phyloP scores from a whole-genome alignment of 352 stramenopile species.

The Phytophthora ohioensis region DNA sequence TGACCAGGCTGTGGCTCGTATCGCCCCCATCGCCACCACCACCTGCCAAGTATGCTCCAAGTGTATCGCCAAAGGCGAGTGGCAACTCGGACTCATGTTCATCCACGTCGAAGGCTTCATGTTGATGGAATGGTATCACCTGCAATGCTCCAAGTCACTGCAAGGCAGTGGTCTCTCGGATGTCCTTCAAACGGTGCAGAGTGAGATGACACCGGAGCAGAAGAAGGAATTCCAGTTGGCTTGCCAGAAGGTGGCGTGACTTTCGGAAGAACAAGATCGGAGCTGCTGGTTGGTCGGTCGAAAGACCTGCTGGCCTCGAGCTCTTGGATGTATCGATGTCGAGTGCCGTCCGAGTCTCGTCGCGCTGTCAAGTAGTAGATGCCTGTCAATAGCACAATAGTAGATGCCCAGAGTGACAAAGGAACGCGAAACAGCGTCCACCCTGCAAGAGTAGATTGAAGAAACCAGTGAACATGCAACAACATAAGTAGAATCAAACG shows the following conservation, averaged over 20 bases:
- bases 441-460: conserved; percentile 36
- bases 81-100: conserved; percentile 87
- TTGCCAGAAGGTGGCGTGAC: conserved; percentile 41
- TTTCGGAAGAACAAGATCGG: neutral
- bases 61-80: conserved; percentile 67
- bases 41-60: conserved; percentile 80
- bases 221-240: conserved; percentile 62
- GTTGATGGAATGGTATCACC: conserved; percentile 89
- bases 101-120: conserved; percentile 89
- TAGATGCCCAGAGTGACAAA: conserved; percentile 16
- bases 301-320: too few relatives aligned
- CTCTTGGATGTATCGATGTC: conserved; percentile 26
- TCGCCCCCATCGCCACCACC: conserved; percentile 77
- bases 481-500: conserved; percentile 25
- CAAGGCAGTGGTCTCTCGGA: conserved; percentile 58
- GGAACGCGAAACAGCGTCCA: conserved; percentile 18
- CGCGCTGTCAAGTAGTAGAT: conserved; percentile 24
- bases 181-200: conserved; percentile 68
- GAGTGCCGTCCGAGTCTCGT: conserved; percentile 32
- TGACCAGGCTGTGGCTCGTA: conserved; percentile 79
- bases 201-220: conserved; percentile 65
- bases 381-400: conserved; percentile 25
- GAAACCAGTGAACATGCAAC: conserved; percentile 20
- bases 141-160: conserved; percentile 66
- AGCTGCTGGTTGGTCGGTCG: too few relatives aligned